Base-by-base conservation (phyloP, 148 eudicot species). In the Simmondsia chinensis region DNA sequence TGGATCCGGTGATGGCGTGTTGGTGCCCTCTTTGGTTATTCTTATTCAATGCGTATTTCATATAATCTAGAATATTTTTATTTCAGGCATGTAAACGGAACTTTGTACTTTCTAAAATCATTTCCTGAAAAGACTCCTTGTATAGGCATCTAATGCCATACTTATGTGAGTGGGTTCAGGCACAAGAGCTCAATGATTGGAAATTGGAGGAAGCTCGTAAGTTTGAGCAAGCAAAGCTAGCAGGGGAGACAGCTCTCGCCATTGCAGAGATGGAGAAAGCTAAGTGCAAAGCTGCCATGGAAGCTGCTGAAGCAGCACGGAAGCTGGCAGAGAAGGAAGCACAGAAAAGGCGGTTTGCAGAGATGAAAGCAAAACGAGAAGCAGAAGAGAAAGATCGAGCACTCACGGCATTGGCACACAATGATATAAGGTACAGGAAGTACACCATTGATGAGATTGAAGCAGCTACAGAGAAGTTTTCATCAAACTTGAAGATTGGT, bases 281-380 rank as follows among this genome's bases (percentile, higher is more conserved):
- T 2, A 82, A 70, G 52, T 69, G 80, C 43, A 74, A 34, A 59
- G 84, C 82, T 55, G 96, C 94, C 9, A 45, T 76, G 39, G 88
- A 87, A 73, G 88, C 87, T n/a, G 94, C 96, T 5, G 76, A 82
- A 36, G 78, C 80, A 17, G 88, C 96, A 12, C 82, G 79, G 18
- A 76, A 49, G 46, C 39, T 79, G 35, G 96, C 96, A 10, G 84
- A 79, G 39, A 61, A 55, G 61, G 96, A 87, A 64, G 61, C 68
- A 17, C 73, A 79, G 57, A 82, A 83, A 68, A 72, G 96, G 34
- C 66, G 31, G 64, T 43, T 46, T 6, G 96, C 85, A 2, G 96
- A 87, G 50, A 0, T 23, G 47, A 82, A 67, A 61, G 87, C 79
- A 17, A 79, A 64, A 60, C 54, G 39, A 44, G 87, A 82, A 52